Evolutionary conservation across 108 stramenopile species (phyloP).

Genomic region (Licmophora abbreviata): DNA sequence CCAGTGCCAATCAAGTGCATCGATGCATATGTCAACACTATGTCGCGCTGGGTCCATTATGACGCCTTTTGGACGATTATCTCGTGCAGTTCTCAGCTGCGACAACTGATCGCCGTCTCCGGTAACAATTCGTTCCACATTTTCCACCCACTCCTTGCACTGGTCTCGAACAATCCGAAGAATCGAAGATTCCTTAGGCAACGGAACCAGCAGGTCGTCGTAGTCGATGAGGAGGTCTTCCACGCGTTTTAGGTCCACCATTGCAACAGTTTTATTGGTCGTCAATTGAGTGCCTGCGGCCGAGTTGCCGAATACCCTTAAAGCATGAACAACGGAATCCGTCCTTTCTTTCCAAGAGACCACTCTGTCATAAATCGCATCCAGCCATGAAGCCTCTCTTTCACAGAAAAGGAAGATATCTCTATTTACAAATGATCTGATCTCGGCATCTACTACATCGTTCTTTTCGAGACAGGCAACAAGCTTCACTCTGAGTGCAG

Average conservation of each 20-base stretch:
- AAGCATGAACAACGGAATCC: conserved; percentile 19
- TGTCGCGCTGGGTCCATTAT: conserved; percentile 46
- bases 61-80: conserved; percentile 50
- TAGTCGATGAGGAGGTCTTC: conserved; percentile 31
- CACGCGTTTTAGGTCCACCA: conserved; percentile 45
- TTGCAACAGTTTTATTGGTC: conserved; percentile 15
- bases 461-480: conserved; percentile 18
- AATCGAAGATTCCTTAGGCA: conserved; percentile 20
- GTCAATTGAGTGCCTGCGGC: conserved; percentile 10
- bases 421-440: conserved; percentile 36
- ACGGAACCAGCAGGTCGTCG: conserved; percentile 19
- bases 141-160: conserved; percentile 34
- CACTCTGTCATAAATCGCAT: conserved; percentile 6
- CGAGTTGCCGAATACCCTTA: conserved; percentile 24
- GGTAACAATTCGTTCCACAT: conserved; percentile 17
- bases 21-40: conserved; percentile 31
- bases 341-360: conserved; percentile 35
- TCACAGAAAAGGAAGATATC: conserved; percentile 13
- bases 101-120: conserved; percentile 1
- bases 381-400: neutral
- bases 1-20: conserved; percentile 47
- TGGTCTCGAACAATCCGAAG: conserved; percentile 28
- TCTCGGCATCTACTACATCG: conserved; percentile 31
- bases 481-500: conserved; percentile 21
- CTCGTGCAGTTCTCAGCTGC: conserved; percentile 7